Percentiles rank a stretch among this genome's conserved stretches.
phyloP scores from a whole-genome alignment of 306 rosid species.

The Vachellia collinsii region DNA sequence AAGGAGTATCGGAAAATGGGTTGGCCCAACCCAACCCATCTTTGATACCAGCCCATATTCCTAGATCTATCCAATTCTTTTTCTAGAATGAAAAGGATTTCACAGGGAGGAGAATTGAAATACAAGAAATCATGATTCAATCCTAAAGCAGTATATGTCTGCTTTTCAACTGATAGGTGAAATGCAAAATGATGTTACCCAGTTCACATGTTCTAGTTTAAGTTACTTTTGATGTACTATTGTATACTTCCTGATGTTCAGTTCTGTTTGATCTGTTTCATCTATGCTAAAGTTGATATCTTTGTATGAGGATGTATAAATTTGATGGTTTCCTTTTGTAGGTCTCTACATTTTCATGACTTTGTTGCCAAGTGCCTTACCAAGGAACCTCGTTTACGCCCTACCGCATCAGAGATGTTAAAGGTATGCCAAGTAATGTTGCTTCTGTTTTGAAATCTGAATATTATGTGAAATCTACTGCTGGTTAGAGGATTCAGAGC shows the following conservation, averaged over 20 bases:
- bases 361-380: constrained; percentile 97
- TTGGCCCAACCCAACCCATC: neutral
- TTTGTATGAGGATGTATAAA: constrained; percentile 10
- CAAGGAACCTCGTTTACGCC: constrained; percentile 94
- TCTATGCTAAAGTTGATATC: constrained; percentile 21
- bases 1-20: neutral
- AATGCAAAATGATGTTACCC: constrained; percentile 30
- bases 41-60: neutral
- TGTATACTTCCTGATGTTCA: constrained; percentile 4
- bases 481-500: constrained; percentile 18
- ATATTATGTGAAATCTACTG: constrained; percentile 9
- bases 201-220: neutral
- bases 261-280: constrained; percentile 19
- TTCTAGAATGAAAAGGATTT: neutral
- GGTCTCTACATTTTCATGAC: constrained; percentile 97
- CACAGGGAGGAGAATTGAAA: neutral
- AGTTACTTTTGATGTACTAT: constrained; percentile 17
- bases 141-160: neutral
- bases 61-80: neutral
- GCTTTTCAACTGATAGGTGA: constrained; percentile 13
- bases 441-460: neutral
- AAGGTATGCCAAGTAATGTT: constrained; percentile 61
- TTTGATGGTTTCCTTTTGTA: constrained; percentile 45
- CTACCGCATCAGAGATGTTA: constrained; percentile 93
- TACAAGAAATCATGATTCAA: neutral